These are phyloP conservation scores for Cudoniella acicularis DNA, from an alignment of 495 filamentous ascomycete species.

Conservation along the genomic window DNA sequence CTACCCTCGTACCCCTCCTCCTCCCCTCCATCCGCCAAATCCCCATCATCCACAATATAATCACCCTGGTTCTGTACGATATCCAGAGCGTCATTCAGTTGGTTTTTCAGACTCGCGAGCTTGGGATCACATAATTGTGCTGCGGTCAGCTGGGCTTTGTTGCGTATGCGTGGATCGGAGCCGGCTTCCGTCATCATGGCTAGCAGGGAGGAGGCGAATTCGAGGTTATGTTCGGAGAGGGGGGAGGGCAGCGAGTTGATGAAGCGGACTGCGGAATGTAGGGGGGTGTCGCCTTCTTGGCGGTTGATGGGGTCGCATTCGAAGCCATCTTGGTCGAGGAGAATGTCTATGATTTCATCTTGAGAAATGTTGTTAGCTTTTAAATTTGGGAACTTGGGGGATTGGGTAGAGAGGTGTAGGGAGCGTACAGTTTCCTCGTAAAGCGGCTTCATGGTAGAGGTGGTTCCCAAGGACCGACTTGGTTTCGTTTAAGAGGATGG, in stretches of 20 bases:
- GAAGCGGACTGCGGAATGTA: constrained; percentile 84
- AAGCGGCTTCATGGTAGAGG: constrained; percentile 84
- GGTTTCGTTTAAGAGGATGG: constrained; percentile 76
- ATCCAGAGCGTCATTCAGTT: constrained; percentile 78
- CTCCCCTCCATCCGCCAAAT: constrained; percentile 28
- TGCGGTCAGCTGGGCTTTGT: constrained; percentile 68
- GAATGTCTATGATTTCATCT: constrained; percentile 87
- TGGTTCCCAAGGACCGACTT: constrained; percentile 82
- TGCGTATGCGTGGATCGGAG: constrained; percentile 68
- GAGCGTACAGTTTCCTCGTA: constrained; percentile 76
- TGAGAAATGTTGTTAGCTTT: neutral
- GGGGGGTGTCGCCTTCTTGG: constrained; percentile 80
- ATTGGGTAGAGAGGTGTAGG: neutral
- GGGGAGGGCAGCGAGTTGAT: constrained; percentile 57
- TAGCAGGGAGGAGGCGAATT: constrained; percentile 66
- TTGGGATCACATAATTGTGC: constrained; percentile 68
- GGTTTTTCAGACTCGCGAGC: constrained; percentile 61
- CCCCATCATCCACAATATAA: constrained; percentile 45
- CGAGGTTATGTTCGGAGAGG: constrained; percentile 42
- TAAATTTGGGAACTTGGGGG: neutral
- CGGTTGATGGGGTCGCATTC: constrained; percentile 89
- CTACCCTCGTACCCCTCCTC: constrained; percentile 25
- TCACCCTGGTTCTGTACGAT: constrained; percentile 48
- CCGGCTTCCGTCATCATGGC: constrained; percentile 94
- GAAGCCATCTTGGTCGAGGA: constrained; percentile 91